A percentile compares a stretch with the other conserved stretches of the same genome.
Conservation (phyloP, 768 basidiomycete species). For the Trichaptum fuscoviolaceum region DNA sequence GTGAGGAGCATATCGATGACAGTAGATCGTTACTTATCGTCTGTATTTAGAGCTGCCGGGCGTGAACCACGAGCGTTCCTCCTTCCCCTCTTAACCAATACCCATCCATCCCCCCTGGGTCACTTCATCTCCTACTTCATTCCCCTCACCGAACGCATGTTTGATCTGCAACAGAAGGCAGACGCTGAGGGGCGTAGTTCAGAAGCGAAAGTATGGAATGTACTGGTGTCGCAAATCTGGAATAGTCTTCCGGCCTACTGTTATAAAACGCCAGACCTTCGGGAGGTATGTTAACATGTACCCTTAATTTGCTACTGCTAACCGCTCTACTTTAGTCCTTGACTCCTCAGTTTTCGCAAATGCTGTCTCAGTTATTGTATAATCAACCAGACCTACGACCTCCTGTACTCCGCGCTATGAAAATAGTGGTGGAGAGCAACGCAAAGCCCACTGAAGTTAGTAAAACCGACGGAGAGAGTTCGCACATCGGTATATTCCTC, state of each 20-base stretch:
- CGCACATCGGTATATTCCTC: slow-evolving; percentile 31
- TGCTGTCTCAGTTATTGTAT: slow-evolving; percentile 93
- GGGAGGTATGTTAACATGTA: slow-evolving; percentile 41
- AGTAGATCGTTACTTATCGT: background rate
- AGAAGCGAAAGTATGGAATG: slow-evolving; percentile 94
- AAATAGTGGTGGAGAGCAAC: slow-evolving; percentile 78
- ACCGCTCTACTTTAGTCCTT: slow-evolving; percentile 51
- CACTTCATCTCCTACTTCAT: slow-evolving; percentile 92
- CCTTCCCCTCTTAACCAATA: slow-evolving; percentile 77
- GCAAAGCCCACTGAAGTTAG: slow-evolving; percentile 32
- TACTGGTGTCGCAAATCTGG: slow-evolving; percentile 93
- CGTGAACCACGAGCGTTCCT: slow-evolving; percentile 87
- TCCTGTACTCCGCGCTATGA: slow-evolving; percentile 76
- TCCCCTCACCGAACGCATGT: slow-evolving; percentile 90
- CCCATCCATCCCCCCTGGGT: slow-evolving; percentile 71
- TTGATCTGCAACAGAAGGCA: slow-evolving; percentile 78
- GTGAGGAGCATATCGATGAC: slow-evolving; percentile 36
- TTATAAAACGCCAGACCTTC: slow-evolving; percentile 69
- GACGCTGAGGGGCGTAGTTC: slow-evolving; percentile 66
- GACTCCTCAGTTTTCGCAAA: slow-evolving; percentile 70
- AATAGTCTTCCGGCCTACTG: slow-evolving; percentile 88
- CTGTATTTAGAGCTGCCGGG: slow-evolving; percentile 51
- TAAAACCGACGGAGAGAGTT: slow-evolving; percentile 22
- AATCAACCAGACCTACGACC: slow-evolving; percentile 80
- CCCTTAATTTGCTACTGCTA: background rate